These are phyloP conservation scores for Quercus agrifolia DNA, from an alignment of 306 rosid genomes.

Conservation along the genomic window DNA sequence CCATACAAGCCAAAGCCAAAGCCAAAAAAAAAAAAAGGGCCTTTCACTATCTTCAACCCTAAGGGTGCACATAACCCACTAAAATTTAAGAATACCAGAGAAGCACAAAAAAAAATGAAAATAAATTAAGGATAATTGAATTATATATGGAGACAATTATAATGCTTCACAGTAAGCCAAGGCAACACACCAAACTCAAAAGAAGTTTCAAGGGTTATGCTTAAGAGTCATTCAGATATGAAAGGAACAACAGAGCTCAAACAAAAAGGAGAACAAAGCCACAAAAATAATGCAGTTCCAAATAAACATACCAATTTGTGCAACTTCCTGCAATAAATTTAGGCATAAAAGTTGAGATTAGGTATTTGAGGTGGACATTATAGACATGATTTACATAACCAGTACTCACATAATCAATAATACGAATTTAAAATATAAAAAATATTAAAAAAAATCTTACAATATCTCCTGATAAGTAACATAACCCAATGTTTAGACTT, in stretches of 20 bases:
- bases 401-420: background rate
- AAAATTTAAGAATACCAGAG: constrained; percentile 37
- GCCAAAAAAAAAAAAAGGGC: background rate
- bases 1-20: constrained; percentile 38
- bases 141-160: constrained; percentile 28
- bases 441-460: background rate
- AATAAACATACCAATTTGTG: constrained; percentile 53
- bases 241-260: constrained; percentile 46
- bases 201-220: constrained; percentile 24
- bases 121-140: constrained; percentile 32
- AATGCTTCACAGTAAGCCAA: constrained; percentile 39
- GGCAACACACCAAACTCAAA: constrained; percentile 35
- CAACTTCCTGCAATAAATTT: constrained; percentile 70
- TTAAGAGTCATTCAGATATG: constrained; percentile 40
- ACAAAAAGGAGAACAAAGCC: constrained; percentile 56
- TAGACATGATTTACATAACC: background rate
- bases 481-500: background rate
- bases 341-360: constrained; percentile 44
- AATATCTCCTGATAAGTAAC: background rate
- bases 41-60: constrained; percentile 44
- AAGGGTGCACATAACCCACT: constrained; percentile 30
- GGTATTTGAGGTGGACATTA: constrained; percentile 16
- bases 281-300: constrained; percentile 52
- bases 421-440: background rate
- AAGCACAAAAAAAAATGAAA: constrained; percentile 28